phyloP scores from a whole-genome alignment of 257 asterid species.

The Salvia miltiorrhiza region DNA sequence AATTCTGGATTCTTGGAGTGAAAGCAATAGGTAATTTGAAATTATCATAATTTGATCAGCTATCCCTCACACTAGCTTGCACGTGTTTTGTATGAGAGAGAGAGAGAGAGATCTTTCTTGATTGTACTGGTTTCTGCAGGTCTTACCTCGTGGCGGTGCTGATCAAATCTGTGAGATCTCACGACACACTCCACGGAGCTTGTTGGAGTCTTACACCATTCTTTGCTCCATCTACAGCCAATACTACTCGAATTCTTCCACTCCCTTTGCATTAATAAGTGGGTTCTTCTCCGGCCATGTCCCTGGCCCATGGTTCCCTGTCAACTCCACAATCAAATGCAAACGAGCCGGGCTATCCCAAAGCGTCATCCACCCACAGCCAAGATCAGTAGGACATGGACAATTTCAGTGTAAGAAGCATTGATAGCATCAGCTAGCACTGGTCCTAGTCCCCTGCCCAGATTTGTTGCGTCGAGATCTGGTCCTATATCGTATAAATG shows the following conservation, averaged over 20 bases:
- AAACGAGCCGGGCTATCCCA: constrained; percentile 59
- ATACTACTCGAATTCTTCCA: constrained; percentile 63
- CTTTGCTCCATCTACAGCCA: constrained; percentile 89
- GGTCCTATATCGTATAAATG: constrained; percentile 84
- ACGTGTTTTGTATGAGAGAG: too few relatives aligned
- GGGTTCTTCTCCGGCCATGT: constrained; percentile 68
- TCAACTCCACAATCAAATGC: constrained; percentile 48
- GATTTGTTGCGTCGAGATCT: constrained; percentile 90
- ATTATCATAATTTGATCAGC: neutral
- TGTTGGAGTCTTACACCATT: constrained; percentile 75
- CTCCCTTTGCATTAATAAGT: constrained; percentile 46
- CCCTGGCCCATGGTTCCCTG: constrained; percentile 74
- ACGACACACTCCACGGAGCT: constrained; percentile 77
- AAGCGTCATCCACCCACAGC: constrained; percentile 53
- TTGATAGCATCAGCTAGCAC: constrained; percentile 69
- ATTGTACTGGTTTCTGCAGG: constrained; percentile 30
- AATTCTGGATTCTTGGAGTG: constrained; percentile 81
- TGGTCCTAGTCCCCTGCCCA: constrained; percentile 92
- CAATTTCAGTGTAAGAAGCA: constrained; percentile 38
- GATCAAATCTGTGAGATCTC: constrained; percentile 83
- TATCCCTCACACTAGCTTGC: too few relatives aligned
- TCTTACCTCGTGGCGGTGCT: constrained; percentile 82
- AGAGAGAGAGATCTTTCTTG: too few relatives aligned
- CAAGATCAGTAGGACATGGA: constrained; percentile 66
- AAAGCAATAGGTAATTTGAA: constrained; percentile 57